Evolutionary conservation across 345 rosid genomes (phyloP).

Genomic region (Abelmoschus esculentus): DNA sequence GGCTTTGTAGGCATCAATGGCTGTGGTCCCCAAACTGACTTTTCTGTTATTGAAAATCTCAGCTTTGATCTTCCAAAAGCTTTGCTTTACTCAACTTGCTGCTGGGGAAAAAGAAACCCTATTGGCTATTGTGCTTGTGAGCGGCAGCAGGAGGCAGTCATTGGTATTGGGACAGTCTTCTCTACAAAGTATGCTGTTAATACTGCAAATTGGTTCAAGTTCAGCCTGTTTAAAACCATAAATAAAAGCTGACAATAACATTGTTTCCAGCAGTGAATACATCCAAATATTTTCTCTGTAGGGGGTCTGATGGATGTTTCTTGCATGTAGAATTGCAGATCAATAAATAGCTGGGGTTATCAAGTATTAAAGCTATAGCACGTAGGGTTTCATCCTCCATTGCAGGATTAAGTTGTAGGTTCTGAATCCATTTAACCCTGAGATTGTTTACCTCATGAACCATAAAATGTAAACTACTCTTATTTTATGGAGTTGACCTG

Average conservation of each 20-base stretch:
- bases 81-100: background rate
- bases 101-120: background rate
- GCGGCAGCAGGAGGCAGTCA: background rate
- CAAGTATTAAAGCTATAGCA: too few relatives aligned
- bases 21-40: slow-evolving; percentile 17
- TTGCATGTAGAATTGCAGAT: background rate
- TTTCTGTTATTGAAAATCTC: background rate
- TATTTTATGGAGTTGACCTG: too few relatives aligned
- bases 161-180: background rate
- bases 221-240: background rate
- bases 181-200: background rate
- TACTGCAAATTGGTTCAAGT: background rate
- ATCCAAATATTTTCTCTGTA: background rate
- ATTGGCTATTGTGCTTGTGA: background rate
- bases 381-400: too few relatives aligned
- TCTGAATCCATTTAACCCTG: too few relatives aligned
- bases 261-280: background rate
- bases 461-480: too few relatives aligned
- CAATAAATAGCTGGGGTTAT: too few relatives aligned
- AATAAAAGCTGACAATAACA: background rate
- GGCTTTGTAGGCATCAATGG: background rate
- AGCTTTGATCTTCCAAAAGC: background rate
- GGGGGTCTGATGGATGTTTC: background rate
- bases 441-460: too few relatives aligned
- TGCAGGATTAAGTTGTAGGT: too few relatives aligned